Base-by-base conservation (phyloP, 2,329 filamentous ascomycete genomes). In the Clarireedia monteithiana region DNA sequence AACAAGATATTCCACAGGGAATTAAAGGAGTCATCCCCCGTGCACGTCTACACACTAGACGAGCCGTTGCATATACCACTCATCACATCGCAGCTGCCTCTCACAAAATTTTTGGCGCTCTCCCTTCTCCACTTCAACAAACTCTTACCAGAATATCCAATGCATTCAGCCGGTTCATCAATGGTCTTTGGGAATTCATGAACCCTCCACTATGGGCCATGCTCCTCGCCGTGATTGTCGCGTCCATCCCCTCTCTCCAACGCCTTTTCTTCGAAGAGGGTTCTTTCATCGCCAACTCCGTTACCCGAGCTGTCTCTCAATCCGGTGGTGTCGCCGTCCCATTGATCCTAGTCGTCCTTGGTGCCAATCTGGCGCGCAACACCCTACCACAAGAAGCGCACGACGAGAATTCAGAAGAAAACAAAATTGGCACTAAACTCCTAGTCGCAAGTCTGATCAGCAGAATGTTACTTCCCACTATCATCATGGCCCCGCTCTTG, bases 131-230 rank as follows among this genome's bases (percentile, higher is more conserved):
- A 17, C 58, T 81, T 0, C 83, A 85, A 64, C 77, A 72, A 50
- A 62, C 68, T 6, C 65, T 84, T 4, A 70, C 74, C 9, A 73
- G 69, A 24, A 60, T 74, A 17, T 73, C 70, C 46, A 70, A 66
- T 34, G 72, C 70, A 44, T 53, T 74, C 30, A 64, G 63, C 70
- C 80, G 70, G 60, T 85, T 89, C 63, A 72, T 81, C 63, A 73
- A 73, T 49, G 91, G 91, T 52, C 69, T 91, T 12, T 94, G 88
- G 88, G 87, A 88, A 48, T 96, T 96, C 71, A 97, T 99, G 92
- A 97, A 97, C 72, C 92, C 94, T 44, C 94, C 94, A 0, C 83
- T 99, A 26, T 97, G 91, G 91, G 91, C 94, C 30, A 97, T 99
- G 94, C 75, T 97, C 36, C 76, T 85, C 40, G 89, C 94, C n/a